A percentile compares a stretch with the other conserved stretches of the same genome.
These are phyloP conservation scores for Fusarium succisae DNA, from an alignment of 2,329 filamentous ascomycete species.

Conservation along the genomic window DNA sequence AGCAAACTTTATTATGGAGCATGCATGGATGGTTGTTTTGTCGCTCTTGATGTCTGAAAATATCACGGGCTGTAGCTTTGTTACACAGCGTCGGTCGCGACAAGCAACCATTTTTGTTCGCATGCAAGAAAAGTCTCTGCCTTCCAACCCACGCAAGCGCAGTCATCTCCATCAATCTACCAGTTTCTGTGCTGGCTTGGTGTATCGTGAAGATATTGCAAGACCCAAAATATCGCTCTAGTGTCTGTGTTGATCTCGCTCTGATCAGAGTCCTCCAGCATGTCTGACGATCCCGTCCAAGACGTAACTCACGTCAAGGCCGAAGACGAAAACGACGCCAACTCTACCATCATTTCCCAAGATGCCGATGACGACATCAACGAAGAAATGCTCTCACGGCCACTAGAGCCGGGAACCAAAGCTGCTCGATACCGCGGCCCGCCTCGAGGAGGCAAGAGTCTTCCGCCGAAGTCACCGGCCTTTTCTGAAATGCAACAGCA, in stretches of 20 bases:
- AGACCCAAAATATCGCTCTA: background rate
- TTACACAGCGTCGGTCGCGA: background rate
- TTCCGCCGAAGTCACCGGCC: background rate
- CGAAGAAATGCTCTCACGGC: background rate
- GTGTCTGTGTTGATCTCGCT: background rate
- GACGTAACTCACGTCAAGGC: background rate
- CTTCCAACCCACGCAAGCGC: fast-evolving
- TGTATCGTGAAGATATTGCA: background rate
- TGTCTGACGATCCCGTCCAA: background rate
- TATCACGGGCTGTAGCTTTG: background rate
- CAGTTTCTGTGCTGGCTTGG: fast-evolving
- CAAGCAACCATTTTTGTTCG: background rate
- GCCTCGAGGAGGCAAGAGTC: background rate
- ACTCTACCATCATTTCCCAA: background rate
- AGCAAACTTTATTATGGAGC: no score
- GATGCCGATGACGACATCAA: background rate
- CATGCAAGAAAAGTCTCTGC: background rate
- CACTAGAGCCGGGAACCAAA: background rate
- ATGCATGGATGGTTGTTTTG: background rate
- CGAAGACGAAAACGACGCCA: background rate
- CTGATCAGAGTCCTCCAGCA: background rate
- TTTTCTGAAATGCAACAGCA: background rate
- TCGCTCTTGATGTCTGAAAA: background rate
- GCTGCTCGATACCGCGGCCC: background rate
- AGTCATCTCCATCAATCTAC: fast-evolving